Percentiles rank a stretch among this genome's conserved stretches.
These are phyloP conservation scores for Plasmodium knowlesi DNA, from an alignment of 169 alveolate species.

Conservation along the genomic window DNA sequence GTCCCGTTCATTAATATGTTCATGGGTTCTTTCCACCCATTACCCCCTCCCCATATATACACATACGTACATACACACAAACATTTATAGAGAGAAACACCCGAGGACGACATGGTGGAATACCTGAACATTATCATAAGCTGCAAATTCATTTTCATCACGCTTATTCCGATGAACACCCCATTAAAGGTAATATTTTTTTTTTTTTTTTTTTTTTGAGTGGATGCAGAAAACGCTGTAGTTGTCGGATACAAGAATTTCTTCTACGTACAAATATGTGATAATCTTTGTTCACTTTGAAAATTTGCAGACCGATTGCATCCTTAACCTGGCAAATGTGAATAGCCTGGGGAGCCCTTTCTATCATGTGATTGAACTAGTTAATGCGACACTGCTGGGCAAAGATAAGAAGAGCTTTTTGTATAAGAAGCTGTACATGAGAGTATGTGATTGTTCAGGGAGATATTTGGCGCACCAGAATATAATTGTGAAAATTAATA, in stretches of 20 bases:
- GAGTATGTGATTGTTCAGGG: conserved; percentile 58
- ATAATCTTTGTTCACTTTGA: background rate
- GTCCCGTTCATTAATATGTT: background rate
- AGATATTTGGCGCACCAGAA: conserved; percentile 52
- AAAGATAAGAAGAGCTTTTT: conserved; percentile 57
- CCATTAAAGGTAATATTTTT: conserved; percentile 70
- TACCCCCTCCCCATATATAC: background rate
- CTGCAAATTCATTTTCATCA: conserved; percentile 22
- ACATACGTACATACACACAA: background rate
- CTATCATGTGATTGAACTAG: conserved; percentile 42
- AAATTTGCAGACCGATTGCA: conserved; percentile 36
- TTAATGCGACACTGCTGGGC: conserved; percentile 46
- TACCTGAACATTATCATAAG: conserved; percentile 34
- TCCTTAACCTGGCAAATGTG: conserved; percentile 26
- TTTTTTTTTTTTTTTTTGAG: too few species aligned
- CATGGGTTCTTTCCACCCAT: background rate
- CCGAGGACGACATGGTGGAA: background rate
- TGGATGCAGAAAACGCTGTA: background rate
- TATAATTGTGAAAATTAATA: conserved; percentile 25
- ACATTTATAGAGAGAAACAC: background rate
- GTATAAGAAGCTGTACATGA: conserved; percentile 49
- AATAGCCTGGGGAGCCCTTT: conserved; percentile 16
- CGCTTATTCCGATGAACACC: conserved; percentile 64
- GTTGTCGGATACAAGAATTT: background rate
- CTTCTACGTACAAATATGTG: background rate